Conservation (phyloP, 2,329 filamentous ascomycete genomes). For the Aspergillus pseudoglaucus region DNA sequence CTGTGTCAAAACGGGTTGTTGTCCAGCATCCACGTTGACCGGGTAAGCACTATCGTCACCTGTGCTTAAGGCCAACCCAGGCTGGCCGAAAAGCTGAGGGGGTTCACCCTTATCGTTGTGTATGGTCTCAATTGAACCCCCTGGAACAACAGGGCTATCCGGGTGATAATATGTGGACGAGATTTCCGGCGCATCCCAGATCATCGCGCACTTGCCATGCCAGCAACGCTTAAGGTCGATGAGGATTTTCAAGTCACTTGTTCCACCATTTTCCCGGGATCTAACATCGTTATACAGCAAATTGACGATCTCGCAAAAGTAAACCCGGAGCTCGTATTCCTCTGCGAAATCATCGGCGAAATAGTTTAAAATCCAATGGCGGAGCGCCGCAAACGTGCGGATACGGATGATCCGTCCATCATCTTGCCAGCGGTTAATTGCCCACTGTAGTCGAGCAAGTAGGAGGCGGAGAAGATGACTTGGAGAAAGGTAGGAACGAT, state of each 20-base stretch:
- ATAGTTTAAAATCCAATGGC: conserved; percentile 98
- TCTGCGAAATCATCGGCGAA: conserved; percentile 89
- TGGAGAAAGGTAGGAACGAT: conserved; percentile 75
- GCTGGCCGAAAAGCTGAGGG: conserved; percentile 13
- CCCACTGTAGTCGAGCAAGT: conserved; percentile 80
- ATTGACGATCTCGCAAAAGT: conserved; percentile 79
- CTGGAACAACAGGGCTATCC: conserved; percentile 65
- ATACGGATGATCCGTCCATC: conserved; percentile 91
- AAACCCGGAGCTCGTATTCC: conserved; percentile 64
- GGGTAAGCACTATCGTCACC: neutral
- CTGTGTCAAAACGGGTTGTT: conserved; percentile 11
- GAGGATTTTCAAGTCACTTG: conserved; percentile 74
- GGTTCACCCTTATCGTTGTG: conserved; percentile 22
- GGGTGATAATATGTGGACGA: conserved; percentile 52
- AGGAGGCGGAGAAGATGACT: conserved; percentile 74
- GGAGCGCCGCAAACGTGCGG: conserved; percentile 85
- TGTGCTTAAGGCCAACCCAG: neutral
- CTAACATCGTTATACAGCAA: conserved; percentile 48
- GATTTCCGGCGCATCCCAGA: conserved; percentile 73
- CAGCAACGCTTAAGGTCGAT: conserved; percentile 95
- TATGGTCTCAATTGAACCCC: conserved; percentile 60
- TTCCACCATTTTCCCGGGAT: conserved; percentile 46
- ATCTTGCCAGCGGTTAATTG: conserved; percentile 70
- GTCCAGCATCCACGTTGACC: neutral
- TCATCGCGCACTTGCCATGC: conserved; percentile 81